Evolutionary conservation across 352 stramenopile genomes (phyloP).

Genomic region (Elongisporangium prolatum): DNA sequence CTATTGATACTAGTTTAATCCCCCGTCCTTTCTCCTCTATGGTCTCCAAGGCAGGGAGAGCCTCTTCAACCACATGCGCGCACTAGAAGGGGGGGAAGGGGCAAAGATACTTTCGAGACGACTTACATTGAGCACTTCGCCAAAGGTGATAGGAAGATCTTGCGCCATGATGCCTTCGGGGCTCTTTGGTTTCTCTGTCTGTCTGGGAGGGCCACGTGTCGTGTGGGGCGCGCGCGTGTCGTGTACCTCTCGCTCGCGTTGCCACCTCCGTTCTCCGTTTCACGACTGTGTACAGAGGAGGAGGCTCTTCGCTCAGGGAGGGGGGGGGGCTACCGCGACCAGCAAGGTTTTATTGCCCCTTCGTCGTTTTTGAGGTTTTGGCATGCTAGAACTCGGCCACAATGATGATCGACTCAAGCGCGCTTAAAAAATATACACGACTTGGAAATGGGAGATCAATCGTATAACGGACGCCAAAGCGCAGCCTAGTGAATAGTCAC

Average conservation of each 20-base stretch:
- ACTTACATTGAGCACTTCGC: conserved; percentile 89
- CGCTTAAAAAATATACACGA: conserved; percentile 8
- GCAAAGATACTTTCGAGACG: not conserved
- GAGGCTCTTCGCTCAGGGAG: conserved; percentile 9
- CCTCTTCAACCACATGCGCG: conserved; percentile 3
- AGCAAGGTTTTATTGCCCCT: conserved; percentile 10
- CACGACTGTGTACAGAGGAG: conserved; percentile 49
- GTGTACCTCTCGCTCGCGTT: conserved; percentile 3
- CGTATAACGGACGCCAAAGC: not conserved
- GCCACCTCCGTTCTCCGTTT: conserved; percentile 59
- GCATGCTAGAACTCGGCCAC: not conserved
- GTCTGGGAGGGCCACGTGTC: not conserved
- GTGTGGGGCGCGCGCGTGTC: conserved; percentile 7
- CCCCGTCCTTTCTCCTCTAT: too few relatives aligned
- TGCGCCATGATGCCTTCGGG: conserved; percentile 55
- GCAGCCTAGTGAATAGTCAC: not conserved
- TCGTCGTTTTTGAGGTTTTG: not conserved
- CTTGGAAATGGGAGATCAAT: not conserved
- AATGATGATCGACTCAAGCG: conserved; percentile 5
- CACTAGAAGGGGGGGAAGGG: not conserved
- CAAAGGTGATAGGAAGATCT: conserved; percentile 88
- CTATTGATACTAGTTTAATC: not conserved
- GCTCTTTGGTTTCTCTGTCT: conserved; percentile 2
- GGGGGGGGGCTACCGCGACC: conserved; percentile 4
- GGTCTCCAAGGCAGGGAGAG: too few relatives aligned